A percentile compares a stretch with the other conserved stretches of the same genome.
phyloP scores from a whole-genome alignment of 139 green algal genomes.

The Chlamydomonas sp. region DNA sequence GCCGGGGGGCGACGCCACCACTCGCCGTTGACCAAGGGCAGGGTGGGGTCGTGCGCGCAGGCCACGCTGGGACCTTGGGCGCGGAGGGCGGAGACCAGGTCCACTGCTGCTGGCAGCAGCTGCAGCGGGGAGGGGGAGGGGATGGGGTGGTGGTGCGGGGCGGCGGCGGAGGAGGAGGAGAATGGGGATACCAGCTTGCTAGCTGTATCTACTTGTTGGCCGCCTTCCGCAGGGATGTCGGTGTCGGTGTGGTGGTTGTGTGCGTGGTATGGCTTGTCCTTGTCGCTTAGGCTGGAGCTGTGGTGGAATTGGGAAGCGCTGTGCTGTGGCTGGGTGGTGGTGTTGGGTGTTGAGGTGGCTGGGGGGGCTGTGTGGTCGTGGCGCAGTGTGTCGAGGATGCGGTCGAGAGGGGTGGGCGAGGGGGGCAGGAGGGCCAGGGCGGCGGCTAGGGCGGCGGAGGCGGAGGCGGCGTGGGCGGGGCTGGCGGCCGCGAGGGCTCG shows the following conservation, averaged over 20 bases:
- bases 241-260: no score
- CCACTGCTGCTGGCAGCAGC: slow-evolving; percentile 11
- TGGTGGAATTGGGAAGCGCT: no score
- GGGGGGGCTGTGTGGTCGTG: not conserved
- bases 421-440: slow-evolving; percentile 22
- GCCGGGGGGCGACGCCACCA: slow-evolving; percentile 2
- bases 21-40: slow-evolving; percentile 1
- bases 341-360: no score
- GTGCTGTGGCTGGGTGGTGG: no score
- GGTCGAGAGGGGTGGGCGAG: not conserved
- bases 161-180: no score
- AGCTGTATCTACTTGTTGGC: no score
- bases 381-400: not conserved
- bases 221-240: no score
- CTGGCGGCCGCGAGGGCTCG: not conserved
- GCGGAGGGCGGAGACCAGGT: not conserved
- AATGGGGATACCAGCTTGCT: no score
- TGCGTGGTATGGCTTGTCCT: no score
- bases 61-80: slow-evolving; percentile 4
- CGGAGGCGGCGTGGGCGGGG: not conserved
- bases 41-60: slow-evolving; percentile 2
- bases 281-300: no score
- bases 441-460: slow-evolving; percentile 2
- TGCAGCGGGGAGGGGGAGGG: not conserved
- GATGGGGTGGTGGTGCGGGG: no score